A percentile compares a stretch with the other conserved stretches of the same genome.
These are phyloP conservation scores for Penicillium waksmanii DNA, from an alignment of 495 filamentous ascomycete species.

Conservation along the genomic window DNA sequence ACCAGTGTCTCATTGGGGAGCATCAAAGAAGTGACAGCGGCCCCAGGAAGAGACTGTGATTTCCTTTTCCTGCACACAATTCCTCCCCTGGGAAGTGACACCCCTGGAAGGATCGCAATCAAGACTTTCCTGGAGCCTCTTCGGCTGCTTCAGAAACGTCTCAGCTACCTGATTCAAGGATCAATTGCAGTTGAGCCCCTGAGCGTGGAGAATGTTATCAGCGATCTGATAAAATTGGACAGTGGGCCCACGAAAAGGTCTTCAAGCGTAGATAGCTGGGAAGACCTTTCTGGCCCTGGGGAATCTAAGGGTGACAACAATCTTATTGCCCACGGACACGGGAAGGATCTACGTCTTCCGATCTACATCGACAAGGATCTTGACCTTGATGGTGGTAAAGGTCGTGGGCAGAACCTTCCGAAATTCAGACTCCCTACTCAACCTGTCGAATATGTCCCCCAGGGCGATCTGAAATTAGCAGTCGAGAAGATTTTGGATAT, in stretches of 20 bases:
- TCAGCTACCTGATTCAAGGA: slow-evolving; percentile 83
- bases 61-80: slow-evolving; percentile 88
- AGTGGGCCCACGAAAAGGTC: slow-evolving; percentile 61
- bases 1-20: slow-evolving; percentile 71
- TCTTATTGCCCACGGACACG: slow-evolving; percentile 33
- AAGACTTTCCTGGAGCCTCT: slow-evolving; percentile 93
- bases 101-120: slow-evolving; percentile 74
- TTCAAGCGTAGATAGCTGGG: slow-evolving; percentile 89
- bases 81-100: slow-evolving; percentile 59
- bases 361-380: slow-evolving; percentile 67
- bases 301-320: slow-evolving; percentile 43
- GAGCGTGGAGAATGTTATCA: slow-evolving; percentile 65
- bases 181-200: slow-evolving; percentile 66
- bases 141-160: slow-evolving; percentile 74
- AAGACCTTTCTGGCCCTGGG: slow-evolving; percentile 67
- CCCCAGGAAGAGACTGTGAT: slow-evolving; percentile 87
- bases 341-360: slow-evolving; percentile 59
- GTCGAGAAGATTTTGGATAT: slow-evolving; percentile 82
- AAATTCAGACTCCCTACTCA: slow-evolving; percentile 86
- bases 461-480: slow-evolving; percentile 70
- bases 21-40: slow-evolving; percentile 86
- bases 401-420: slow-evolving; percentile 56
- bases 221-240: slow-evolving; percentile 69
- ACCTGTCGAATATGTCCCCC: slow-evolving; percentile 80
- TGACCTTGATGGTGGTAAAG: slow-evolving; percentile 50